Evolutionary conservation across 306 rosid genomes (phyloP), one percentile per base, ranked within the genome.

Genomic region (Begonia fuchsioides): DNA sequence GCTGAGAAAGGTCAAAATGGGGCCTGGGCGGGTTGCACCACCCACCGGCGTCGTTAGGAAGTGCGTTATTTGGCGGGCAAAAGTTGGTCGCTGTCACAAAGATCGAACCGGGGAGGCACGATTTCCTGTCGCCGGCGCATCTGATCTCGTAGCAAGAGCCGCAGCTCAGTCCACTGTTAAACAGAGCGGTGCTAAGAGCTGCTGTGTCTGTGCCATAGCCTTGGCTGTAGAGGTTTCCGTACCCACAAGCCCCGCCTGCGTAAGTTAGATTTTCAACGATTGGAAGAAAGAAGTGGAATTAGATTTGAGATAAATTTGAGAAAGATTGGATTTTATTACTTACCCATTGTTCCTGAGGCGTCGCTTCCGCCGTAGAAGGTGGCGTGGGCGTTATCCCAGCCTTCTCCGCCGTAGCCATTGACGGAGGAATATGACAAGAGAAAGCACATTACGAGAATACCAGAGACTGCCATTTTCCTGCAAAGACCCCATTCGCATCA

Each of bases 1-100:
- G 96, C 93, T 79, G 75, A 49, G 96, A 80, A 18, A 86, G 96
- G 50, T 86, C 96, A 55, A 86, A 86, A 44, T 86, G 96, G 0
- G 90, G 52, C 7, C 93, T 64, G 0, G 96, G 96, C 54, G 96
- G 96, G 63, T 86, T 86, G 53, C 96, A 86, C 96, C 96, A 86
- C 0, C 96, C 96, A 0, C 96, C 96, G 45, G 82, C 64, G 62
- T 86, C 93, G 13, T 41, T 86, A 2, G 96, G 54, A 13, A 17
- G 73, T 11, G 87, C 95, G 10, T 44, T 76, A 54, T 86, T 86
- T 0, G 95, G 95, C 18, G 40, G 73, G 44, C 93, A 86, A 12
- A 86, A 86, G 55, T 86, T 86, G 0, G 95, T 86, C 47, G 95
- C 95, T 0, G 95, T 86, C 8, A 86, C 43, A 1, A 86, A 60